Evolutionary conservation across 768 basidiomycete genomes (phyloP).

Genomic region (Amanita pallidorosea): DNA sequence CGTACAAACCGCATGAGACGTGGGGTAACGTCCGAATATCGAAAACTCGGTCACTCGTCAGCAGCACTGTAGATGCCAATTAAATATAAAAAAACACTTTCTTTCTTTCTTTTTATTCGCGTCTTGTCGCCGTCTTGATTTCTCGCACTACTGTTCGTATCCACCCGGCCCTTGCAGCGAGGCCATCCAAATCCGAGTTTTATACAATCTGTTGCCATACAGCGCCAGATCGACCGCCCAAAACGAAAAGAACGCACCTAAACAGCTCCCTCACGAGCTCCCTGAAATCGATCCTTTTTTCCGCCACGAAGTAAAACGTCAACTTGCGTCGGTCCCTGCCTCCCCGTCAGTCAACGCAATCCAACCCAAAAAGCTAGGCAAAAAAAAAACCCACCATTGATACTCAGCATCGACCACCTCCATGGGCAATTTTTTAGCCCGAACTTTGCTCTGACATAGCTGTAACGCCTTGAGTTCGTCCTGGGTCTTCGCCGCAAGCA

Average conservation of each 20-base stretch:
- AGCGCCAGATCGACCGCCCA: neutral
- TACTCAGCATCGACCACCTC: slow-evolving; percentile 98
- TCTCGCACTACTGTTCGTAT: slow-evolving; percentile 21
- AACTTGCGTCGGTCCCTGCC: slow-evolving; percentile 92
- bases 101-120: neutral
- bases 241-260: slow-evolving; percentile 33
- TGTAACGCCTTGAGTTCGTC: slow-evolving; percentile 91
- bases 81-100: too few relatives aligned
- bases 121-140: neutral
- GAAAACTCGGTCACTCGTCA: too few relatives aligned
- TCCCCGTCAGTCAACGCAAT: neutral
- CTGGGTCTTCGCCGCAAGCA: slow-evolving; percentile 71
- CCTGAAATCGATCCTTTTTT: slow-evolving; percentile 92
- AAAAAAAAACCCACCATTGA: slow-evolving; percentile 63
- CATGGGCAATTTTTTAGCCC: slow-evolving; percentile 94
- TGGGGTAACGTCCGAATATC: too few relatives aligned
- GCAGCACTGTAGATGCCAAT: too few relatives aligned
- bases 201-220: slow-evolving; percentile 41
- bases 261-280: slow-evolving; percentile 94
- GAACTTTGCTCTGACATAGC: slow-evolving; percentile 84
- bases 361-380: neutral
- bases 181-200: slow-evolving; percentile 95
- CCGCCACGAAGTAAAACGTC: slow-evolving; percentile 96
- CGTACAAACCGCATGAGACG: too few relatives aligned
- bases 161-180: slow-evolving; percentile 49